These are phyloP conservation scores for Edaphochlamys debaryana DNA, from an alignment of 139 green algal species.

Conservation along the genomic window DNA sequence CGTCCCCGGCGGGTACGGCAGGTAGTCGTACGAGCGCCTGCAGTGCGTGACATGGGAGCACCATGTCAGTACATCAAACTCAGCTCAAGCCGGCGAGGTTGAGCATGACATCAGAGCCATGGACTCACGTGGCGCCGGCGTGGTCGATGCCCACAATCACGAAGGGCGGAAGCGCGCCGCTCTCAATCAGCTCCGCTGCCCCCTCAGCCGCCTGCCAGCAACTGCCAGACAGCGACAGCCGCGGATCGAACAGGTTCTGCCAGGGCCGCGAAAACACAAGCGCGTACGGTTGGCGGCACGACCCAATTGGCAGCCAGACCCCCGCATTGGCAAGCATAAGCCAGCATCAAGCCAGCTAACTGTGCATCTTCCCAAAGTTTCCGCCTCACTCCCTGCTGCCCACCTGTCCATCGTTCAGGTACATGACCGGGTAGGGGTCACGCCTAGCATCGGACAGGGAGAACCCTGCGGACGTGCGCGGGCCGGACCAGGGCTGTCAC, in stretches of 20 bases:
- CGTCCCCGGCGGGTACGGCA: slow-evolving; percentile 62
- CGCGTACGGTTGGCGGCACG: too few relatives aligned
- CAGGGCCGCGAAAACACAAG: too few relatives aligned
- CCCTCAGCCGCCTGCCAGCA: slow-evolving; percentile 59
- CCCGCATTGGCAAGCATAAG: too few relatives aligned
- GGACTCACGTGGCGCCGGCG: slow-evolving; percentile 17
- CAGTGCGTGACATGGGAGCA: too few relatives aligned
- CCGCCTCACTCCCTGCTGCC: too few relatives aligned
- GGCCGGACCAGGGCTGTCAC: too few relatives aligned
- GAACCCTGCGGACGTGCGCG: slow-evolving; percentile 21
- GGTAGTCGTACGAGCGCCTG: slow-evolving; percentile 58
- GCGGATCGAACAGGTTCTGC: slow-evolving; percentile 67
- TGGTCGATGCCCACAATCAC: slow-evolving; percentile 68
- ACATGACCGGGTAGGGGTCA: slow-evolving; percentile 51
- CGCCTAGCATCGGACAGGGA: background rate
- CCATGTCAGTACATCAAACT: too few relatives aligned
- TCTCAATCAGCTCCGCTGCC: slow-evolving; percentile 46
- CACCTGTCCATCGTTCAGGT: slow-evolving; percentile 62
- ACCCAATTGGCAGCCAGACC: too few relatives aligned
- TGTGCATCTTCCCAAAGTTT: too few relatives aligned
- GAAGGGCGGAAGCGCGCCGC: slow-evolving; percentile 60
- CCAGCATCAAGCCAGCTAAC: too few relatives aligned
- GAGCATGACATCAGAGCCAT: too few relatives aligned
- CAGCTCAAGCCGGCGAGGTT: too few relatives aligned
- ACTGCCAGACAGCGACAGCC: slow-evolving; percentile 44